Evolutionary conservation across 306 rosid genomes (phyloP).

Genomic region (Luffa aegyptiaca): DNA sequence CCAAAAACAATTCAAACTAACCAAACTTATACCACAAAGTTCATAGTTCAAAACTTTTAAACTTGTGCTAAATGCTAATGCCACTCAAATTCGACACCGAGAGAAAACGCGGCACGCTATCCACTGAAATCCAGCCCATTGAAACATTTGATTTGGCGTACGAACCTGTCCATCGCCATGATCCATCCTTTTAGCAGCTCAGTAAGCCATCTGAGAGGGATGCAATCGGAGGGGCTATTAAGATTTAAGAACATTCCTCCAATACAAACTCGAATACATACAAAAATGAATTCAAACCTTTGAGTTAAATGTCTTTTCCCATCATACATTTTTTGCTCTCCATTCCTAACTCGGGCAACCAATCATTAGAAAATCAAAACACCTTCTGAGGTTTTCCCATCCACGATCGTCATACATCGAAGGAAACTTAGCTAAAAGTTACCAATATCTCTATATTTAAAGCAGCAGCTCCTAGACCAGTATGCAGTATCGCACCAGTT

Average conservation of each 20-base stretch:
- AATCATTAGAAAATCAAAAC: background rate
- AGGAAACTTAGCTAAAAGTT: background rate
- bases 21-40: too few relatives aligned
- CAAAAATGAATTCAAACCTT: background rate
- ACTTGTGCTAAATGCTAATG: background rate
- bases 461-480: background rate
- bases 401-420: background rate
- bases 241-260: background rate
- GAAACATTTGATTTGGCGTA: background rate
- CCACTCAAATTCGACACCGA: background rate
- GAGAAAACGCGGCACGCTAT: too few relatives aligned
- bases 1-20: too few relatives aligned
- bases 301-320: background rate
- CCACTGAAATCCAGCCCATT: background rate
- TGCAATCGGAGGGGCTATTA: background rate
- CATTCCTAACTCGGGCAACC: background rate
- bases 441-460: slow-evolving; percentile 1
- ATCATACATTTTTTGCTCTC: background rate
- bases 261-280: background rate
- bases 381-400: background rate
- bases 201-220: background rate
- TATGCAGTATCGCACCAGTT: background rate
- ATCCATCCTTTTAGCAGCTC: background rate
- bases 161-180: too few relatives aligned
- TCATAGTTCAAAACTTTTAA: too few relatives aligned